Percentiles rank a stretch among this genome's conserved stretches.
Conservation (phyloP, 257 asterid species). For the Leonotis leonurus region DNA sequence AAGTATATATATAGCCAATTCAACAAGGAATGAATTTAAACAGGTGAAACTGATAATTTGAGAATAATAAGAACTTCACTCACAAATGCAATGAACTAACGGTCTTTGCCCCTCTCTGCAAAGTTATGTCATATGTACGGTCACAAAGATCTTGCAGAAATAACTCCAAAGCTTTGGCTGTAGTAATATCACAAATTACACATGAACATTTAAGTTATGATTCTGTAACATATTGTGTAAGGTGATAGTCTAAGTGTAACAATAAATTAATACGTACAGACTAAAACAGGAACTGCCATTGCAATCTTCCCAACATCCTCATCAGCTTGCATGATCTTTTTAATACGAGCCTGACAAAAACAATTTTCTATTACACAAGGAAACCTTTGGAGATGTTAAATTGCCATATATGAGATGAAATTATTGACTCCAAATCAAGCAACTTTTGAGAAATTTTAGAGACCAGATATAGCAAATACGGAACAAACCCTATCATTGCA, state of each 20-base stretch:
- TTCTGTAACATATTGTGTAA: not conserved
- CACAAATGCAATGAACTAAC: slow-evolving; percentile 83
- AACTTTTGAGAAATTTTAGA: not conserved
- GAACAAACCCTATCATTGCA: not conserved
- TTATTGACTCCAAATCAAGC: not conserved
- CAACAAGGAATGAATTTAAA: not conserved
- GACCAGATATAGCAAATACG: not conserved
- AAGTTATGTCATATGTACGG: slow-evolving; percentile 88
- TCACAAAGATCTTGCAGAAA: slow-evolving; percentile 98
- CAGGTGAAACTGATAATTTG: too few species aligned
- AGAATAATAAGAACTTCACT: slow-evolving; percentile 26
- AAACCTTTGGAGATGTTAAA: slow-evolving; percentile 6
- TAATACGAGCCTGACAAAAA: slow-evolving; percentile 62
- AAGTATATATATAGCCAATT: not conserved
- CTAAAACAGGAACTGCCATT: slow-evolving; percentile 92
- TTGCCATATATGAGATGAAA: not conserved
- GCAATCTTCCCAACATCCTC: slow-evolving; percentile 99
- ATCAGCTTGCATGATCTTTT: slow-evolving; percentile 96
- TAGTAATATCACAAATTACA: slow-evolving; percentile 21
- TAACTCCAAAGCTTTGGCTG: slow-evolving; percentile 95
- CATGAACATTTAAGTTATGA: slow-evolving; percentile 1
- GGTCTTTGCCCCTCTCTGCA: slow-evolving; percentile 94
- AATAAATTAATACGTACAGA: slow-evolving; percentile 52
- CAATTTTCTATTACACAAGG: not conserved
- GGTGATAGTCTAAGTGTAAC: too few species aligned